These are phyloP conservation scores for Xylaria sp. DNA, from an alignment of 2,329 filamentous ascomycete genomes.

Conservation along the genomic window DNA sequence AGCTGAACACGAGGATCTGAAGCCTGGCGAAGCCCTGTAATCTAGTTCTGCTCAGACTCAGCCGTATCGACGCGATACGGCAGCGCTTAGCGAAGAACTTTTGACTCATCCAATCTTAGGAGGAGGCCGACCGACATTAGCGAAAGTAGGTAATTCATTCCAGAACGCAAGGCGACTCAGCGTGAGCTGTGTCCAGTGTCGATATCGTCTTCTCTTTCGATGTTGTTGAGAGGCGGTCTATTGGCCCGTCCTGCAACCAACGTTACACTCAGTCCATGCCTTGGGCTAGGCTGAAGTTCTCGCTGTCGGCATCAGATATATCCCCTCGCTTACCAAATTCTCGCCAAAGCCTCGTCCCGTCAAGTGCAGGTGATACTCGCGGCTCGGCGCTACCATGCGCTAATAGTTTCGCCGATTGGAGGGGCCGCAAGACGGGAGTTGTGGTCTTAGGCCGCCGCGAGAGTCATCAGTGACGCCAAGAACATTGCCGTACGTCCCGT, in stretches of 20 bases:
- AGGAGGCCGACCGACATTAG: not conserved
- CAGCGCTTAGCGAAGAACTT: slow-evolving; percentile 1
- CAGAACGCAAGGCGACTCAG: not conserved
- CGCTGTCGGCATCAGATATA: not conserved
- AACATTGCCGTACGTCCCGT: slow-evolving; percentile 18
- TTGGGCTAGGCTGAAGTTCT: slow-evolving; percentile 1
- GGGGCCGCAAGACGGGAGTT: slow-evolving; percentile 17
- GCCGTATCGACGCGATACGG: not conserved
- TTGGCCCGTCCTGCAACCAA: slow-evolving; percentile 21
- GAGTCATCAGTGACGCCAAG: slow-evolving; percentile 9
- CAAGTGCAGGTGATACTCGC: slow-evolving; percentile 21
- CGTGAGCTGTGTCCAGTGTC: not conserved
- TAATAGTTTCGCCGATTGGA: slow-evolving; percentile 33
- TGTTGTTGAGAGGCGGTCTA: not conserved
- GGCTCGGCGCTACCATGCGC: slow-evolving; percentile 17
- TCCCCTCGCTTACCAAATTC: slow-evolving; percentile 30
- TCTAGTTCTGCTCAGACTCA: slow-evolving; percentile 8
- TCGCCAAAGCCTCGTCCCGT: slow-evolving; percentile 31
- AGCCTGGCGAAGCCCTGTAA: slow-evolving; percentile 7
- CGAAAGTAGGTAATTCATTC: not conserved
- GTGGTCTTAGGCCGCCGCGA: slow-evolving; percentile 6
- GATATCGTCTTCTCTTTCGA: not conserved
- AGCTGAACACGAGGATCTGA: slow-evolving; percentile 18
- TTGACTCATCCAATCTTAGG: slow-evolving; percentile 1
- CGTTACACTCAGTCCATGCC: slow-evolving; percentile 25